Base-by-base conservation (phyloP, 805 yeast species). In the Starmerella geochares region DNA sequence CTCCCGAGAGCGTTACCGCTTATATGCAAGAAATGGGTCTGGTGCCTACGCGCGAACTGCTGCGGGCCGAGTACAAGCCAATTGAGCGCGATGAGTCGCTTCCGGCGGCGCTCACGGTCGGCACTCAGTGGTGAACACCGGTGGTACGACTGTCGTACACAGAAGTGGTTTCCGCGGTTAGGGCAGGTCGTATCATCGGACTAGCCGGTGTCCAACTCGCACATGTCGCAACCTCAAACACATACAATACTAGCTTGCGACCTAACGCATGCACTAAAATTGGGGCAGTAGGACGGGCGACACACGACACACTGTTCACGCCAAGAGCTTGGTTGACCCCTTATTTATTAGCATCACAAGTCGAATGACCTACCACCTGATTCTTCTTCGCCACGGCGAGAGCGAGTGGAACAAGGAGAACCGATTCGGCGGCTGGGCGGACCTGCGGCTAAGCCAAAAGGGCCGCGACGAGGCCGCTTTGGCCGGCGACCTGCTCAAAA, bases 401-500 rank as follows among this genome's bases (percentile, higher is more conserved):
- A 85, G 95, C 75, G 96, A 85, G 71, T 90, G 96, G 96, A 90
- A 90, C 71, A 94, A 86, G 71, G 85, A 85, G 76, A 88, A 90
- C 79, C 77, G 86, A 60, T 88, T 88, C 81, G 86, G 96, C 70
- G 97, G 97, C 66, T 88, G 97, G 97, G 95, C 88, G 55, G 96
- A 88, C 71, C 90, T 86, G 62, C 73, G 77, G 63, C 78, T 88
- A 67, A 79, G 90, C 43, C 86, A 76, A 54, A 70, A 76, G 59
- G 97, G 97, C 71, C 77, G 75, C 66, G 76, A 80, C 67, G 96
- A 88, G 75, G 97, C 97, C 60, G 73, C 72, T 60, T 79, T 83
- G 67, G 96, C 96, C 58, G 97, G 96, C 71, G 83, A 79, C 66
- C 74, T 86, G 67, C 75, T 88, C 67, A 81, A 81, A 70, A 94